Percentiles rank a stretch among this genome's conserved stretches.
These are phyloP conservation scores for Cercospora nicotianae DNA, from an alignment of 2,329 filamentous ascomycete species.

Conservation along the genomic window DNA sequence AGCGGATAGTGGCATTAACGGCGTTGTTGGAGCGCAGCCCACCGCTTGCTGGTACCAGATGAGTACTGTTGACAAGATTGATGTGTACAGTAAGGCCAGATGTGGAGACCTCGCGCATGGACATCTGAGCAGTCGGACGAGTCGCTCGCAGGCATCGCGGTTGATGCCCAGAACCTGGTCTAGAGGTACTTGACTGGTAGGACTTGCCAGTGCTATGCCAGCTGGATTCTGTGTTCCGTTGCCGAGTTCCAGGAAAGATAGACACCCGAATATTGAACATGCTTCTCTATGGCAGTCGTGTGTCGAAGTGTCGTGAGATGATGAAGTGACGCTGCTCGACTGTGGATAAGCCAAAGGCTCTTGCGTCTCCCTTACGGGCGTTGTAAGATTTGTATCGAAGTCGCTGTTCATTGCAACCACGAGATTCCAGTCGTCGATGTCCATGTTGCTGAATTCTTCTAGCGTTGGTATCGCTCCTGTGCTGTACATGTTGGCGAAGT, in stretches of 20 bases:
- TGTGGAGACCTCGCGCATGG: neutral
- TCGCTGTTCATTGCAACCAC: neutral
- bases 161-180: neutral
- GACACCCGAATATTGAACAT: neutral
- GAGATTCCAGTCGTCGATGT: neutral
- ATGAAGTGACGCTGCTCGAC: neutral
- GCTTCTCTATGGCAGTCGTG: constrained; percentile 6
- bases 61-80: neutral
- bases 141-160: constrained; percentile 3
- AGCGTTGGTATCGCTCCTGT: neutral
- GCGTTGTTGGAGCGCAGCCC: neutral
- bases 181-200: neutral
- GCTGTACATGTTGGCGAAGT: neutral
- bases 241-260: neutral
- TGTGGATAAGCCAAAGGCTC: neutral
- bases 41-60: constrained; percentile 4
- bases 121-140: neutral
- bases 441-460: neutral
- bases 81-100: neutral
- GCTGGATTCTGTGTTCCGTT: neutral
- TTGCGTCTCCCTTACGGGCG: neutral
- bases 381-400: neutral
- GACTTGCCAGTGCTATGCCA: neutral
- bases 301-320: neutral
- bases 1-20: neutral